phyloP scores from a whole-genome alignment of 164 flowering plant genomes.

The Nymphaea thermarum region DNA sequence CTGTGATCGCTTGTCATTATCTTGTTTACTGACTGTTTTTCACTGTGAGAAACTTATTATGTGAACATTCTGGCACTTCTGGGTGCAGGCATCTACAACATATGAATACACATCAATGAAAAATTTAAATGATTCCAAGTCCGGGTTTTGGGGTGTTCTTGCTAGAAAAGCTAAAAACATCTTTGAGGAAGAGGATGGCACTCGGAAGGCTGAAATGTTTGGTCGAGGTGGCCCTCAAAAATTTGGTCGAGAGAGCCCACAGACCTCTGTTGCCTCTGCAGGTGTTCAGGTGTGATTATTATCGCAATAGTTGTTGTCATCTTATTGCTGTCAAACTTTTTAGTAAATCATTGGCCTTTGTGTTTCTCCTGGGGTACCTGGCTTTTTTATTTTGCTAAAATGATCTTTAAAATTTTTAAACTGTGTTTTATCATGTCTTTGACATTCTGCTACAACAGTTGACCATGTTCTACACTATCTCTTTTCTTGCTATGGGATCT shows the following conservation, averaged over 20 bases:
- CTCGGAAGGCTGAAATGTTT: constrained; percentile 22
- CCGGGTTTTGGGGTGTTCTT: constrained; percentile 82
- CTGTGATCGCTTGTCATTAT: no score
- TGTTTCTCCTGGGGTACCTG: no score
- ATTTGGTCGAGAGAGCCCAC: constrained; percentile 16
- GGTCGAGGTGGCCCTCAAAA: constrained; percentile 15
- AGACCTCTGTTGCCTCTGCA: constrained; percentile 16
- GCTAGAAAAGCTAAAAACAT: constrained; percentile 85
- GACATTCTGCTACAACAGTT: neutral
- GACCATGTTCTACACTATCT: neutral
- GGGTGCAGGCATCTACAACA: constrained; percentile 32
- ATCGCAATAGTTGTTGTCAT: neutral
- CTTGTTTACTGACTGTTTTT: no score
- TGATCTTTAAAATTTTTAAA: no score
- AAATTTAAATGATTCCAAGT: constrained; percentile 32
- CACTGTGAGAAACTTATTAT: no score
- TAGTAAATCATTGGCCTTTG: no score
- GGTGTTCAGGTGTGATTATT: constrained; percentile 34
- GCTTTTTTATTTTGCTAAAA: no score
- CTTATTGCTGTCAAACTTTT: neutral
- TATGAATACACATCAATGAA: constrained; percentile 43
- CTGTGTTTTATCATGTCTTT: neutral
- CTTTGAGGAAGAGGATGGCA: constrained; percentile 55
- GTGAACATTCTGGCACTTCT: neutral
- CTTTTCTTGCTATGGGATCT: neutral